phyloP scores from a whole-genome alignment of 805 yeast genomes.

The Peterozyma toletana region DNA sequence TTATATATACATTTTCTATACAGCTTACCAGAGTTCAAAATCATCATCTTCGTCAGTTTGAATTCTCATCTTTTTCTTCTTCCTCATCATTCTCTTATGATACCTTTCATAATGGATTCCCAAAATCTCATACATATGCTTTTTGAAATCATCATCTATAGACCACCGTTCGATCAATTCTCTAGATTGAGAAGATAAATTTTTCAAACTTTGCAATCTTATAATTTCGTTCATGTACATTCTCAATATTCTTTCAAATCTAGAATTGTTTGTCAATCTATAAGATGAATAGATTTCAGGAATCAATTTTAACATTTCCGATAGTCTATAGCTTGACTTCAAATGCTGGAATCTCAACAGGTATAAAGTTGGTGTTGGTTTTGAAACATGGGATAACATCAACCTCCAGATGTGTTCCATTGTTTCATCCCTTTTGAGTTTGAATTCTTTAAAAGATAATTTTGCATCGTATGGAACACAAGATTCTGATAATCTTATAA shows the following conservation, averaged over 20 bases:
- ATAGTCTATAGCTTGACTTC: not conserved
- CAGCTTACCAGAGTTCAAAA: not conserved
- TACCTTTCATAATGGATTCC: slow-evolving; percentile 12
- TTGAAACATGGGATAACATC: slow-evolving; percentile 5
- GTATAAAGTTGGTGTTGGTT: slow-evolving; percentile 5
- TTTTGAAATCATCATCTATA: slow-evolving; percentile 14
- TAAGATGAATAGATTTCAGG: slow-evolving; percentile 13
- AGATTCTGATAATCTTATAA: slow-evolving; percentile 13
- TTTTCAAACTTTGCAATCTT: slow-evolving; percentile 4
- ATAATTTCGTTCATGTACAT: slow-evolving; percentile 1
- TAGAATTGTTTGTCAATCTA: slow-evolving; percentile 15
- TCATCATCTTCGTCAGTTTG: slow-evolving; percentile 10
- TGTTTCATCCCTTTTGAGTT: slow-evolving; percentile 12
- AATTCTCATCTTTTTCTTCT: slow-evolving; percentile 6
- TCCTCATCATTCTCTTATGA: slow-evolving; percentile 10
- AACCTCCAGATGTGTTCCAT: slow-evolving; percentile 5
- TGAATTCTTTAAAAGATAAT: slow-evolving; percentile 13
- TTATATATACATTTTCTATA: not conserved
- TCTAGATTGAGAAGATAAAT: slow-evolving; percentile 19
- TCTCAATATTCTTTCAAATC: slow-evolving; percentile 11
- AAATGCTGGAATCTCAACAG: slow-evolving; percentile 4
- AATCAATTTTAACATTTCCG: not conserved
- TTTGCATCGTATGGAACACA: slow-evolving; percentile 12
- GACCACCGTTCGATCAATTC: slow-evolving; percentile 19
- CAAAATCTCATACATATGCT: slow-evolving; percentile 10